Evolutionary conservation across 2,329 filamentous ascomycete genomes (phyloP).

Genomic region (Geosmithia putterillii): DNA sequence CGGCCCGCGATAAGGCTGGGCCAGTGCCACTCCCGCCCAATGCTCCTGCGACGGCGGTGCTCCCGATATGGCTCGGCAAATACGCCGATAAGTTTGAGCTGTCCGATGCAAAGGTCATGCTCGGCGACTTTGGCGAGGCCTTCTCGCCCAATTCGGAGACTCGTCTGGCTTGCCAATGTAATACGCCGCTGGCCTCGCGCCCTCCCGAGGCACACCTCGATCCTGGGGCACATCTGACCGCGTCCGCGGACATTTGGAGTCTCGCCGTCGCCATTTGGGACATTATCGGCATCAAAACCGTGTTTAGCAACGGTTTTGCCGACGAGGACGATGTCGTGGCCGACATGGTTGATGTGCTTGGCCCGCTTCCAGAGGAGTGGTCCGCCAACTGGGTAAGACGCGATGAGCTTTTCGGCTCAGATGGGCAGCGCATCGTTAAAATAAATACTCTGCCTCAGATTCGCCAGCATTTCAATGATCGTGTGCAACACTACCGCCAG

Average conservation of each 20-base stretch:
- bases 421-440: neutral
- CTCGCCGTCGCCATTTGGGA: constrained; percentile 21
- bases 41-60: constrained; percentile 11
- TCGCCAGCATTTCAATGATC: constrained; percentile 1
- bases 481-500: constrained; percentile 1
- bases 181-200: constrained; percentile 13
- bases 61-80: constrained; percentile 13
- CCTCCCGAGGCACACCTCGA: constrained; percentile 22
- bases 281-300: constrained; percentile 12
- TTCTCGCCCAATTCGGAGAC: constrained; percentile 10
- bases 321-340: constrained; percentile 5
- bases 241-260: constrained; percentile 25
- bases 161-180: constrained; percentile 12
- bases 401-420: constrained; percentile 2
- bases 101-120: constrained; percentile 13
- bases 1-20: constrained; percentile 8
- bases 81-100: constrained; percentile 12
- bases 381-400: constrained; percentile 6
- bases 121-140: constrained; percentile 20
- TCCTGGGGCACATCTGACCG: constrained; percentile 16
- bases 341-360: constrained; percentile 8
- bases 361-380: constrained; percentile 7
- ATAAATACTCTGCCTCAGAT: neutral
- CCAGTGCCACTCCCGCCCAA: constrained; percentile 12
- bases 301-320: constrained; percentile 4